Evolutionary conservation across 306 rosid genomes (phyloP), one percentile per base, ranked within the genome.

Genomic region (Boehmeria nivea): DNA sequence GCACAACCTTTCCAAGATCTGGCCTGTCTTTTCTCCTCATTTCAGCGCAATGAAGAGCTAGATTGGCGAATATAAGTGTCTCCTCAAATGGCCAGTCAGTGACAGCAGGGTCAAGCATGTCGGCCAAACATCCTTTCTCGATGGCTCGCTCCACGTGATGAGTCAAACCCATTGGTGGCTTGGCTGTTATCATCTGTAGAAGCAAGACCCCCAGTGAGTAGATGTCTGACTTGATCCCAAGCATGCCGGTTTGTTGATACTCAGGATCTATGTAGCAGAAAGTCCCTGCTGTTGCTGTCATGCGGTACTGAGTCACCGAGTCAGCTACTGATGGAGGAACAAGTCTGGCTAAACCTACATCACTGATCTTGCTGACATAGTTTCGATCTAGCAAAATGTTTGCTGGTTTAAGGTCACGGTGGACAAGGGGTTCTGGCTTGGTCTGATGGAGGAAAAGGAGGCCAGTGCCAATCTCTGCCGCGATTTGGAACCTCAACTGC

Each of bases 201-300:
- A 86, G 86, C 86, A 84, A 58, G 45, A 89, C 80, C 11, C 97
- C 95, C 0, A 90, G 60, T 26, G 97, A 90, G 71, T 84, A 86
- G 39, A 90, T 9, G 50, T 86, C 94, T 19, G 97, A 90, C 69
- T 86, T 81, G 49, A 70, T 72, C 57, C 95, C 97, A 0, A 84
- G 83, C 90, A 79, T 70, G 24, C 95, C 97, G 0, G 95, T 89
- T 61, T 86, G 90, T 51, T 89, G 97, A 55, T 86, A 86, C 77
- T 89, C 97, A 1, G 97, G 97, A 42, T 89, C 95, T 24, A 89
- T 86, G 69, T 89, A 89, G 45, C 93, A 89, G 68, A 89, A 89
- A 6, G 97, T 89, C 61, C 97, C 97, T 0, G 97, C 97, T 6
- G 95, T 78, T 61, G 97, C 67, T 25, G 97, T 86, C 95, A 83